These are phyloP conservation scores for Spinellus fusiger DNA, from an alignment of 192 early-diverging fungal species.

Conservation along the genomic window DNA sequence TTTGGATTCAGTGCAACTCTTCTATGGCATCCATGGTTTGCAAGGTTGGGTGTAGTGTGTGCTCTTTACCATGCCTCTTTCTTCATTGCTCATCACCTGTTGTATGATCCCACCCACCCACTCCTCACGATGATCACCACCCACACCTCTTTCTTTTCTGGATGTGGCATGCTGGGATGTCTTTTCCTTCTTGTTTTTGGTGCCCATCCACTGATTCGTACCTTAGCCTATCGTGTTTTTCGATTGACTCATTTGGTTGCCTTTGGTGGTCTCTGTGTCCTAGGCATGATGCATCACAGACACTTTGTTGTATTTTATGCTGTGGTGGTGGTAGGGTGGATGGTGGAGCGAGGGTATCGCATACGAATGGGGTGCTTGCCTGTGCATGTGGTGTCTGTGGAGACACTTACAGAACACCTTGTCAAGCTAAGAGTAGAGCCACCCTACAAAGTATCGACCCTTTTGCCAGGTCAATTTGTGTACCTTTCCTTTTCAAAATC, in stretches of 20 bases:
- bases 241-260: conserved; percentile 11
- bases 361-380: not conserved
- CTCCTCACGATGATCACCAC: conserved; percentile 8
- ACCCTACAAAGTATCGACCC: not conserved
- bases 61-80: conserved; percentile 10
- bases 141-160: not conserved
- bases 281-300: conserved; percentile 10
- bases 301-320: conserved; percentile 9
- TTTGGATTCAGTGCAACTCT: not conserved
- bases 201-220: conserved; percentile 14
- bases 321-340: conserved; percentile 4
- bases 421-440: not conserved
- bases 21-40: conserved; percentile 18
- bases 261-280: not conserved
- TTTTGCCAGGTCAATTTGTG: conserved; percentile 13
- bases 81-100: not conserved
- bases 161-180: not conserved
- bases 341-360: conserved; percentile 7
- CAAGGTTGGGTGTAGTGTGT: not conserved
- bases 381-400: not conserved
- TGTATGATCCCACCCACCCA: not conserved
- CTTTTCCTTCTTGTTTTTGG: not conserved
- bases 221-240: conserved; percentile 8
- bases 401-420: conserved; percentile 3
- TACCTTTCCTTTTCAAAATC: not conserved